phyloP scores from a whole-genome alignment of 106 monocot genomes.

The Dactylorhiza incarnata region DNA sequence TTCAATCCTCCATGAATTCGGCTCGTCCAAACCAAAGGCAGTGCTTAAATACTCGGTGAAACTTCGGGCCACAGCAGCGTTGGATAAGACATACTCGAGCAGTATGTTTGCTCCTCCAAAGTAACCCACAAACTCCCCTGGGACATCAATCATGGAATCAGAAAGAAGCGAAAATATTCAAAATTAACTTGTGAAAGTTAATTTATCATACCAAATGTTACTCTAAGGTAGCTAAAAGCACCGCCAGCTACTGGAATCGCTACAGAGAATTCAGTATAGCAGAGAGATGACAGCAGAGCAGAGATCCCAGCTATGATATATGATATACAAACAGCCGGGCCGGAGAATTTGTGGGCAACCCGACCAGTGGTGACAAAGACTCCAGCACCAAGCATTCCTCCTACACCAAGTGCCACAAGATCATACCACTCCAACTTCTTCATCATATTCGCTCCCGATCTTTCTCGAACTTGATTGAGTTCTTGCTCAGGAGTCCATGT shows the following conservation, averaged over 20 bases:
- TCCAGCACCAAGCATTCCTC: conserved; percentile 74
- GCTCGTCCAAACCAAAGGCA: conserved; percentile 21
- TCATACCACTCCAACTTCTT: conserved; percentile 71
- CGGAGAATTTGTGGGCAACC: conserved; percentile 36
- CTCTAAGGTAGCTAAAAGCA: conserved; percentile 67
- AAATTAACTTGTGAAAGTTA: neutral
- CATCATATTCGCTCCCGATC: conserved; percentile 74
- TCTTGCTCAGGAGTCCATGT: conserved; percentile 69
- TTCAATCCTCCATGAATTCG: conserved; percentile 41
- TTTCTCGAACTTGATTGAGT: conserved; percentile 53
- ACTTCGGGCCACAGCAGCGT: conserved; percentile 66
- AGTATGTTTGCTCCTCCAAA: conserved; percentile 70
- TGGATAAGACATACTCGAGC: conserved; percentile 69
- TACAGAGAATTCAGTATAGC: conserved; percentile 76
- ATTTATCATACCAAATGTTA: conserved; percentile 50
- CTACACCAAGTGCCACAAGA: conserved; percentile 57
- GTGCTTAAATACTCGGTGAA: conserved; percentile 44
- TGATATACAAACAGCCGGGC: conserved; percentile 55
- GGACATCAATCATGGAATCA: neutral
- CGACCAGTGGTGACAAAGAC: conserved; percentile 65
- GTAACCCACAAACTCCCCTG: conserved; percentile 69
- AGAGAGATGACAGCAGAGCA: conserved; percentile 64
- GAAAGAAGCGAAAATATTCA: neutral
- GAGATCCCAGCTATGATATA: conserved; percentile 55
- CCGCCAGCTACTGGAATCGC: conserved; percentile 62